Percentiles rank a stretch among this genome's conserved stretches.
phyloP scores from a whole-genome alignment of 2,329 filamentous ascomycete species.

The Alternaria arborescens region DNA sequence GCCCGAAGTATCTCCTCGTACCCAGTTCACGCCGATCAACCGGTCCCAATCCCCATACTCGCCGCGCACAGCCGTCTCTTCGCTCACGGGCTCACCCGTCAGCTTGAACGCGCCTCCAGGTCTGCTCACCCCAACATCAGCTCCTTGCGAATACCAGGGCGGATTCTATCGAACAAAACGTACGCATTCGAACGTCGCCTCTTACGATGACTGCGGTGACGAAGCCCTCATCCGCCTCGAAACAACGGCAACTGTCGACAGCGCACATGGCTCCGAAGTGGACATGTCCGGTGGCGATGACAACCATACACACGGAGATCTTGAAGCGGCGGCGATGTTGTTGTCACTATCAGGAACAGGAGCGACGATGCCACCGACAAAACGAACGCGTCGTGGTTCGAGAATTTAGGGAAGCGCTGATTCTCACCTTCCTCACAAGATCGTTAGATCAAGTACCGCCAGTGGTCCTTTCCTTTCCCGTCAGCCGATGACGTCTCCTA shows the following conservation, averaged over 20 bases:
- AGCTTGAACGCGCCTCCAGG: slow-evolving; percentile 7
- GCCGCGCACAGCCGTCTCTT: slow-evolving; percentile 18
- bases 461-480: slow-evolving; percentile 19
- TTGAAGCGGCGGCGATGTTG: slow-evolving; percentile 50
- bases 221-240: slow-evolving; percentile 13
- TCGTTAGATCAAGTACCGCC: slow-evolving; percentile 5
- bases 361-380: slow-evolving; percentile 28
- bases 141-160: slow-evolving; percentile 17
- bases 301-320: slow-evolving; percentile 29
- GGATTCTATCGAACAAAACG: slow-evolving; percentile 35
- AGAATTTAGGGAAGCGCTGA: slow-evolving; percentile 21
- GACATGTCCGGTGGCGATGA: slow-evolving; percentile 12
- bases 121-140: slow-evolving; percentile 24
- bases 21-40: slow-evolving; percentile 55
- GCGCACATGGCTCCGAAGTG: slow-evolving; percentile 7
- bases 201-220: slow-evolving; percentile 6
- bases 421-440: slow-evolving; percentile 7
- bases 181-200: slow-evolving; percentile 36
- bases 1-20: slow-evolving; percentile 51
- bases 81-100: slow-evolving; percentile 22
- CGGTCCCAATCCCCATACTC: slow-evolving; percentile 27
- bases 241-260: slow-evolving; percentile 14
- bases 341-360: slow-evolving; percentile 42
- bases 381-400: slow-evolving; percentile 44
- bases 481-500: slow-evolving; percentile 11